Evolutionary conservation across 75 land plant genomes (phyloP).

Genomic region (Pinus albicaulis): DNA sequence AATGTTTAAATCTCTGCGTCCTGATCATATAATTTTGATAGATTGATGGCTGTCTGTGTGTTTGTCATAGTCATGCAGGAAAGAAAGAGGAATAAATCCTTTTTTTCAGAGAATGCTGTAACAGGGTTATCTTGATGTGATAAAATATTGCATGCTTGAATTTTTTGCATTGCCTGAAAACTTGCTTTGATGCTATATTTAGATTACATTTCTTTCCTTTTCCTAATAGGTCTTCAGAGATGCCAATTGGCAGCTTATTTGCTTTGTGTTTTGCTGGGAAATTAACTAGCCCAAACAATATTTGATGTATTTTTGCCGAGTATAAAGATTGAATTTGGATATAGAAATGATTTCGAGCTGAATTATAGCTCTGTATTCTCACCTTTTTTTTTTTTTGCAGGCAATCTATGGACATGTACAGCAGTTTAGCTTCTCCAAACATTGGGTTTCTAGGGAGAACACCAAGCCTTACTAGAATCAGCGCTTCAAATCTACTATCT

Average conservation of each 20-base stretch:
- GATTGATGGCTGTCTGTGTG: not conserved
- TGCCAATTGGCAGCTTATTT: not conserved
- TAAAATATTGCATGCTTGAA: too few relatives aligned
- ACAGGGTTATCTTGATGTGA: too few relatives aligned
- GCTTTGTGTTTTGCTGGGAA: not conserved
- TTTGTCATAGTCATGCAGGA: too few relatives aligned
- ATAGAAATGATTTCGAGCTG: not conserved
- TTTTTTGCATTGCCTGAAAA: too few relatives aligned
- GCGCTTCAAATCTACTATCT: constrained; percentile 60
- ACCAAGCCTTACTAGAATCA: constrained; percentile 39
- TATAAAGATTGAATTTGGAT: not conserved
- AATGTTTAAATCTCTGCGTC: not conserved
- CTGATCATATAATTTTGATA: not conserved
- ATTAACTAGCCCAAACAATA: not conserved
- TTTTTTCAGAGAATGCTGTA: too few relatives aligned
- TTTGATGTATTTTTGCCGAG: not conserved
- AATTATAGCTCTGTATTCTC: too few relatives aligned
- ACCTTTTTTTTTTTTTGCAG: constrained; percentile 27
- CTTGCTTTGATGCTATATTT: too few relatives aligned
- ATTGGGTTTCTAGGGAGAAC: constrained; percentile 54
- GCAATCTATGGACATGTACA: constrained; percentile 78
- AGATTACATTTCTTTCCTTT: too few relatives aligned
- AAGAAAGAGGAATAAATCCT: too few relatives aligned
- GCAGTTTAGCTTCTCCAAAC: constrained; percentile 70
- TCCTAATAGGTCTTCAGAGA: too few relatives aligned